phyloP scores from a whole-genome alignment of 1,284 basidiomycete genomes.

The Athelia sp. region DNA sequence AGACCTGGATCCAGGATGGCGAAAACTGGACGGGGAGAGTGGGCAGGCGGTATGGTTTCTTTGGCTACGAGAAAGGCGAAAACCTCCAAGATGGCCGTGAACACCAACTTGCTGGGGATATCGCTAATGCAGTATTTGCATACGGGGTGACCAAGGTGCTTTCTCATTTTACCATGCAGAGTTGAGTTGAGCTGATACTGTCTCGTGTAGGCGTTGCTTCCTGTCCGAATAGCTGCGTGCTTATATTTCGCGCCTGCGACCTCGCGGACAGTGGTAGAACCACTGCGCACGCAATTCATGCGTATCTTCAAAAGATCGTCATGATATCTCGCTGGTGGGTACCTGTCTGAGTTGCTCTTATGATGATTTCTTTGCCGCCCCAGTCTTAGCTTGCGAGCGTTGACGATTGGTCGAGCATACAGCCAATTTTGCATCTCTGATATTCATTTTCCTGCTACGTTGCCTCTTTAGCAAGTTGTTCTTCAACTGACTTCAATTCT shows the following conservation, averaged over 20 bases:
- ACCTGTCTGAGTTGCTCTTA: conserved; percentile 1
- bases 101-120: conserved; percentile 55
- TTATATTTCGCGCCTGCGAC: conserved; percentile 75
- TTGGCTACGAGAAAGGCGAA: conserved; percentile 68
- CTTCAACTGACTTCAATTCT: no score
- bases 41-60: conserved; percentile 75
- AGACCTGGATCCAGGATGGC: conserved; percentile 71
- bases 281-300: conserved; percentile 30
- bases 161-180: conserved; percentile 1
- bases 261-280: conserved; percentile 62
- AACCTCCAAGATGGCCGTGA: conserved; percentile 9
- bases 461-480: no score
- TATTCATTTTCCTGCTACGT: no score
- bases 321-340: not conserved
- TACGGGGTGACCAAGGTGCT: conserved; percentile 82
- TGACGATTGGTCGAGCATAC: conserved; percentile 28
- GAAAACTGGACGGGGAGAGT: conserved; percentile 67
- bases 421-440: conserved; percentile 31
- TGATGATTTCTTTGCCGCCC: conserved; percentile 27
- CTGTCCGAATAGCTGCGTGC: conserved; percentile 71
- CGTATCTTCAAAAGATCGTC: conserved; percentile 16
- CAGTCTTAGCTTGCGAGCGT: conserved; percentile 24
- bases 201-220: conserved; percentile 61
- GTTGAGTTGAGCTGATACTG: conserved; percentile 3
- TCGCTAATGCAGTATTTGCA: conserved; percentile 76